Evolutionary conservation across 305 asterid genomes (phyloP).

Genomic region (Rubia tinctorum): DNA sequence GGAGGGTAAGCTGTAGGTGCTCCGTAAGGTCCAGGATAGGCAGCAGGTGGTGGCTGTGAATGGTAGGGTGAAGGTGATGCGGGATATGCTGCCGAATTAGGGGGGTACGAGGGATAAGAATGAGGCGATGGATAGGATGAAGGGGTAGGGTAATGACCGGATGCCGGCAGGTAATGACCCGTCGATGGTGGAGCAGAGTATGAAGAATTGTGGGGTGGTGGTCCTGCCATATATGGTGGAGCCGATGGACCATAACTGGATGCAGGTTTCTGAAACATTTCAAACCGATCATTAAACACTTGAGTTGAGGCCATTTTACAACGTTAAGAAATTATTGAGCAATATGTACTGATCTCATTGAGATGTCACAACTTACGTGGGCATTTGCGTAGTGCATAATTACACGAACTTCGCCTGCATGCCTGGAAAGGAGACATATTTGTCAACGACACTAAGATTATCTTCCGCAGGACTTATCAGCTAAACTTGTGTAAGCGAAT

Average conservation of each 20-base stretch:
- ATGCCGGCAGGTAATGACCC: slow-evolving; percentile 30
- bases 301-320: not conserved
- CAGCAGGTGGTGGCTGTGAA: slow-evolving; percentile 31
- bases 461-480: not conserved
- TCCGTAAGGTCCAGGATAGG: slow-evolving; percentile 51
- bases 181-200: slow-evolving; percentile 46
- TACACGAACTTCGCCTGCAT: slow-evolving; percentile 84
- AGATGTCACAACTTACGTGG: slow-evolving; percentile 41
- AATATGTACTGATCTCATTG: not conserved
- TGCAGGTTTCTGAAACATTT: slow-evolving; percentile 61
- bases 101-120: slow-evolving; percentile 43
- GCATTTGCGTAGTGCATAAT: slow-evolving; percentile 82
- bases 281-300: not conserved
- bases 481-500: not conserved
- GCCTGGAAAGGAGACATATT: slow-evolving; percentile 38
- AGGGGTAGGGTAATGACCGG: slow-evolving; percentile 25
- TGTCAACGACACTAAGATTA: not conserved
- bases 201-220: slow-evolving; percentile 34
- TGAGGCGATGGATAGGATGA: slow-evolving; percentile 30
- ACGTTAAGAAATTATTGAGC: not conserved
- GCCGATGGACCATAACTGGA: slow-evolving; percentile 41
- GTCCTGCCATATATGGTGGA: slow-evolving; percentile 35
- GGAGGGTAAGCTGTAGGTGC: slow-evolving; percentile 60
- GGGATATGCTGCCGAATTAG: slow-evolving; percentile 33
- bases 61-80: slow-evolving; percentile 36